Conservation (phyloP, 2,329 filamentous ascomycete species). For the Neocucurbitaria cava region DNA sequence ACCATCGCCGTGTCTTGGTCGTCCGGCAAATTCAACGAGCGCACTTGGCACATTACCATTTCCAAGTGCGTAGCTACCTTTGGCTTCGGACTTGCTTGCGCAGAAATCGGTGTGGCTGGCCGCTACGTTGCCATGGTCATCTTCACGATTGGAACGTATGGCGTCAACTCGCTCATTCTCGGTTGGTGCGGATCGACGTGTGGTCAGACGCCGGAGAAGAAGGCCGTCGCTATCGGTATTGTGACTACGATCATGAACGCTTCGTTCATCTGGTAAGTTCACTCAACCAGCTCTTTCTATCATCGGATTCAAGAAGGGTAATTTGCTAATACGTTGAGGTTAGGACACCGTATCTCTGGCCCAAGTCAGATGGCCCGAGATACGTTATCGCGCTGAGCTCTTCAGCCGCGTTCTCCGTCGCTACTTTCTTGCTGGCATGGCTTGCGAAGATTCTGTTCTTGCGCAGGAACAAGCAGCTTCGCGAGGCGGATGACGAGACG, state of each 20-base stretch:
- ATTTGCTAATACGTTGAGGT: conserved; percentile 7
- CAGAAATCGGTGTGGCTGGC: conserved; percentile 46
- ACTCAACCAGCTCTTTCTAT: neutral
- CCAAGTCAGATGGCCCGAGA: conserved; percentile 37
- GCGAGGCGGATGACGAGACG: conserved; percentile 31
- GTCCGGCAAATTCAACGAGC: conserved; percentile 49
- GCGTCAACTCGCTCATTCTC: conserved; percentile 52
- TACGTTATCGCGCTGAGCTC: conserved; percentile 42
- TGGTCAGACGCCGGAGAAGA: conserved; percentile 56
- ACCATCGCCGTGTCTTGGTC: conserved; percentile 45
- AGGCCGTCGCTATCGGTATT: conserved; percentile 53
- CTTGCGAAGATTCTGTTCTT: conserved; percentile 39
- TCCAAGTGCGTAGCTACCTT: conserved; percentile 49
- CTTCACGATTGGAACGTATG: conserved; percentile 46
- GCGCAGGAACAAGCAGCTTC: conserved; percentile 42
- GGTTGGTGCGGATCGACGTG: conserved; percentile 55
- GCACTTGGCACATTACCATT: conserved; percentile 51
- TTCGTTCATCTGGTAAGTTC: conserved; percentile 48
- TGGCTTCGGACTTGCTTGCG: conserved; percentile 48
- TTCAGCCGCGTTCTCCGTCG: conserved; percentile 42
- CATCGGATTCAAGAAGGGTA: too few species aligned
- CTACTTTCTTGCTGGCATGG: conserved; percentile 40
- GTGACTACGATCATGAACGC: conserved; percentile 55
- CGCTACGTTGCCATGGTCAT: conserved; percentile 41
- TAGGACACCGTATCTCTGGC: conserved; percentile 46